Conservation (phyloP, 169 alveolate species). For the Plasmodium blacklocki region DNA sequence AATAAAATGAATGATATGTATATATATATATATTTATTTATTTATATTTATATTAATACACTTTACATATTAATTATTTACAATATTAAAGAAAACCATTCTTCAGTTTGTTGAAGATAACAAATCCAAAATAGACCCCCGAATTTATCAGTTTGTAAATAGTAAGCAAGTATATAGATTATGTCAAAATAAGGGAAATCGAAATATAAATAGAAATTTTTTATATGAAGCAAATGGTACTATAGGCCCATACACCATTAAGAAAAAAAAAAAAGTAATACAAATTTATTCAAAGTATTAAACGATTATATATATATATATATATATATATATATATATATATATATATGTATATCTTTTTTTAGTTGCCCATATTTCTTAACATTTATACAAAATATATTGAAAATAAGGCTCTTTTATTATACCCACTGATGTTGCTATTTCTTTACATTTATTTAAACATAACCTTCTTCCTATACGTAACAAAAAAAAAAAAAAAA, state of each 20-base stretch:
- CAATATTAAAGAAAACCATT: slow-evolving; percentile 31
- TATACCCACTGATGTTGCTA: slow-evolving; percentile 39
- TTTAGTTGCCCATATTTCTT: slow-evolving; percentile 16
- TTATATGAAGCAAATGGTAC: slow-evolving; percentile 50
- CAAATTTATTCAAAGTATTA: neutral
- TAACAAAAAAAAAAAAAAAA: slow-evolving; percentile 18
- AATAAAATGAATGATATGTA: neutral
- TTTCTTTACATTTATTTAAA: slow-evolving; percentile 14
- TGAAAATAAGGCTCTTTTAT: slow-evolving; percentile 21
- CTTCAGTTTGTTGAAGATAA: slow-evolving; percentile 57
- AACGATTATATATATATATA: neutral
- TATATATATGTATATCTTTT: neutral
- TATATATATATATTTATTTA: neutral
- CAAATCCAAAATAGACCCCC: slow-evolving; percentile 34
- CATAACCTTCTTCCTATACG: slow-evolving; percentile 29
- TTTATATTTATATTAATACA: neutral
- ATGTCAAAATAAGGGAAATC: slow-evolving; percentile 18
- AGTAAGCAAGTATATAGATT: slow-evolving; percentile 9
- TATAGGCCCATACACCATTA: slow-evolving; percentile 41
- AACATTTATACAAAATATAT: slow-evolving; percentile 3
- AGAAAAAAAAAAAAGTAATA: slow-evolving; percentile 46
- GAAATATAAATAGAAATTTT: neutral
- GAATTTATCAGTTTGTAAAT: slow-evolving; percentile 31
- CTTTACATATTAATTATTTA: neutral
- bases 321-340: neutral